Evolutionary conservation across 1,139 yeast genomes (phyloP).

Genomic region (Taphrina betulina): DNA sequence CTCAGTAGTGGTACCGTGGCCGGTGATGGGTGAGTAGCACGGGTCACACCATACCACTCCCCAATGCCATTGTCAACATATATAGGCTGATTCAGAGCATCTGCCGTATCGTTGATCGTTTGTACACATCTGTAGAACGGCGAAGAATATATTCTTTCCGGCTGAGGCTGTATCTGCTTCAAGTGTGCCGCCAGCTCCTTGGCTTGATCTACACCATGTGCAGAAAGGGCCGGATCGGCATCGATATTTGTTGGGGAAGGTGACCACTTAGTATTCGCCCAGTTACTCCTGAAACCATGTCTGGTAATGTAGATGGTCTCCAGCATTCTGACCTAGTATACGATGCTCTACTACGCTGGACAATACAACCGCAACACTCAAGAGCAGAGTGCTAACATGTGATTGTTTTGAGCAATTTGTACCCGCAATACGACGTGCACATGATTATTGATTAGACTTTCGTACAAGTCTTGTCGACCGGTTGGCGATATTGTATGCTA

Average conservation of each 20-base stretch:
- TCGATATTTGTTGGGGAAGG: slow-evolving; percentile 57
- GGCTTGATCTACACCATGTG: slow-evolving; percentile 79
- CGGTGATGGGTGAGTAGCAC: slow-evolving; percentile 48
- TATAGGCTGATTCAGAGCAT: slow-evolving; percentile 56
- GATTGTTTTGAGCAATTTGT: no score
- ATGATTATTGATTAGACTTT: no score
- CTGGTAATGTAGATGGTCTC: slow-evolving; percentile 37
- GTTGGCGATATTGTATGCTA: no score
- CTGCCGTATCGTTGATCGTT: slow-evolving; percentile 70
- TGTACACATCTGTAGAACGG: slow-evolving; percentile 91
- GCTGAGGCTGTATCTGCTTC: slow-evolving; percentile 47
- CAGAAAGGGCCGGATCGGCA: slow-evolving; percentile 76
- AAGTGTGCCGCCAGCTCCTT: slow-evolving; percentile 61
- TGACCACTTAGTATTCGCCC: slow-evolving; percentile 56
- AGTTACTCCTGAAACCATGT: slow-evolving; percentile 80
- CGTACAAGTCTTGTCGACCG: no score
- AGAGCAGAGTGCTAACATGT: no score
- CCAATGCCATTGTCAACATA: slow-evolving; percentile 71
- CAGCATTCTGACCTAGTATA: slow-evolving; percentile 12
- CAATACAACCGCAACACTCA: no score
- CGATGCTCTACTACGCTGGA: no score
- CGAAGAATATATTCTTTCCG: slow-evolving; percentile 66
- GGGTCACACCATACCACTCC: slow-evolving; percentile 42
- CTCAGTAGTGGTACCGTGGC: slow-evolving; percentile 54
- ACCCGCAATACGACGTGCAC: no score